Base-by-base conservation (phyloP, 257 asterid species). In the Parsonsia alboflavescens region DNA sequence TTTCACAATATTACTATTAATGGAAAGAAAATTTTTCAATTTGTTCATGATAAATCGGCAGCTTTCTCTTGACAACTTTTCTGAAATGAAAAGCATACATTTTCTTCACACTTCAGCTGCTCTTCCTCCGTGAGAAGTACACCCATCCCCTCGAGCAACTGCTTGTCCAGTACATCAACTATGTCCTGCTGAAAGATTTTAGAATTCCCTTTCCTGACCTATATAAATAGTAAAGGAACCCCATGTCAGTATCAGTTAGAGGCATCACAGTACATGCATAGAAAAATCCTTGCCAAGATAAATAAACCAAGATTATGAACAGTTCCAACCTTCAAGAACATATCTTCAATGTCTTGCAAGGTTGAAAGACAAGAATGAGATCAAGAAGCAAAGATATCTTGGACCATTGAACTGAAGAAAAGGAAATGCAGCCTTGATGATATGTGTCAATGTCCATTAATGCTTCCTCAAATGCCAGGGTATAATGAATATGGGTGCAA, bases 41-140 rank as follows among this genome's bases (percentile, higher is more conserved):
- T 46, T 69, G 11, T 54, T 41, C 44, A 76, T 22, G 17, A 39
- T 63, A 19, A 64, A 61, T 63, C 10, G 8, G 56, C 58, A 54
- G 65, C 65, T 33, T 15, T 22, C 46, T 57, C 50, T 10, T 30
- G 26, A 64, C 68, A 73, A 46, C 63, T 74, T 68, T 62, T 30
- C 78, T 69, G 41, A 68, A 33, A 79, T 58, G 77, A 86, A 68
- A 80, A 62, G 73, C 89, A 70, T 87, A 94, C 99, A 77, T 85
- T 90, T 82, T 84, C 90, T 87, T 92, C 97, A 73, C 89, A 82
- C 84, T 92, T 94, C 82, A 82, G 99, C 82, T 88, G 99, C 86
- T 94, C 98, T 85, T 94, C 99, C 89, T 94, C 98, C 6, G 99
- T 94, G 82, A 94, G 92, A 83, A 94, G 99, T 78, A 92, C 99